Evolutionary conservation across 306 rosid species (phyloP), one percentile per base, ranked within the genome.

Genomic region (Quercus wislizeni): DNA sequence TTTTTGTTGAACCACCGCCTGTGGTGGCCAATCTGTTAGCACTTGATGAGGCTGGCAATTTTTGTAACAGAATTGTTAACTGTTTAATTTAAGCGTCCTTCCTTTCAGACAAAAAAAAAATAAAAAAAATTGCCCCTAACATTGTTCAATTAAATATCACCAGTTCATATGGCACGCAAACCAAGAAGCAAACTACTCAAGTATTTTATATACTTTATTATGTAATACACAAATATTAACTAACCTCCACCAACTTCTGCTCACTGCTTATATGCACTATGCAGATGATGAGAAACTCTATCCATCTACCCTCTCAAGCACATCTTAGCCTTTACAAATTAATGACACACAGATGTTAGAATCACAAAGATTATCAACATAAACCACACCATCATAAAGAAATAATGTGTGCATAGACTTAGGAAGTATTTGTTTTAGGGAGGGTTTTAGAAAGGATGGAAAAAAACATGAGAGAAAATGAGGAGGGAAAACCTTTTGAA

Each of bases 251-350:
- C 85, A 87, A 62, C 73, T 87, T 87, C 65, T 56, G 79, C 81
- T 82, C 85, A 31, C 86, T 79, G 78, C 83, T 84, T 28, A 55
- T 23, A 59, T 82, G 85, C 73, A 87, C 51, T 23, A 59, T 82
- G 85, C 73, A 87, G 72, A 64, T 87, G 85, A 74, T 82, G 77
- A 57, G 83, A 57, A 31, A 82, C 90, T 74, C 88, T 84, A 0
- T 87, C 86, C 56, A 69, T 87, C 81, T 87, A 88, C 70, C 83
- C 76, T 74, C 49, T 82, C 83, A 87, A 77, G 79, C 88, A 82
- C 7, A 79, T 86, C 70, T 87, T 88, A 57, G 83, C 86, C 90
- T 87, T 28, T 21, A 27, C 28, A 74, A 73, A 61, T 35, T 7
- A 25, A 33, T 1, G 18, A 74, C 74, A 78, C 19, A 56, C 14